These are phyloP conservation scores for Austroboletus festivus DNA, from an alignment of 768 basidiomycete species.

Conservation along the genomic window DNA sequence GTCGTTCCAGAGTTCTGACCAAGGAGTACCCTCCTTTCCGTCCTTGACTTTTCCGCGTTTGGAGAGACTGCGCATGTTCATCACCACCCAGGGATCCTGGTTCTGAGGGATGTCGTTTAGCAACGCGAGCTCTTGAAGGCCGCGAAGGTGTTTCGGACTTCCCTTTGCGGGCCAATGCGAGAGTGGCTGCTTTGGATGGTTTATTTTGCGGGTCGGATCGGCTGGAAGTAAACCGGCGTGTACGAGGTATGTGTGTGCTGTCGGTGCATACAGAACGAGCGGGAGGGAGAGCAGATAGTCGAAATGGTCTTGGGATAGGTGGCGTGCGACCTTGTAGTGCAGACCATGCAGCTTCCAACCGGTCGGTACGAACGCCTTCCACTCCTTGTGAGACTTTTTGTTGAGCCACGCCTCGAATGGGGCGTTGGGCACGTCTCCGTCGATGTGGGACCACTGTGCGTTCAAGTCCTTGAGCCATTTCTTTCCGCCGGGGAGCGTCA, in stretches of 20 bases:
- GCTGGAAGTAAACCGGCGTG: slow-evolving; percentile 81
- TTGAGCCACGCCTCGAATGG: slow-evolving; percentile 39
- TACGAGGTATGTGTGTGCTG: slow-evolving; percentile 71
- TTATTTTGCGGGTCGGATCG: slow-evolving; percentile 54
- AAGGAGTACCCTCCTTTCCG: slow-evolving; percentile 54
- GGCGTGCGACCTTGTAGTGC: slow-evolving; percentile 73
- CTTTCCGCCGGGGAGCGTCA: slow-evolving; percentile 35
- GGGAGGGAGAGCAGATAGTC: slow-evolving; percentile 76
- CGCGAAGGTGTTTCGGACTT: slow-evolving; percentile 38
- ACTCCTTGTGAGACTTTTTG: slow-evolving; percentile 35
- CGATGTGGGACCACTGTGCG: slow-evolving; percentile 37
- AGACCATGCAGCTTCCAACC: slow-evolving; percentile 73
- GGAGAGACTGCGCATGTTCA: slow-evolving; percentile 38
- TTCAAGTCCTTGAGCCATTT: slow-evolving; percentile 59
- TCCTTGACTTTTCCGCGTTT: slow-evolving; percentile 35
- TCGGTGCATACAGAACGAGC: slow-evolving; percentile 68
- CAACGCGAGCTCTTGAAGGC: slow-evolving; percentile 66
- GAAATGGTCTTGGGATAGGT: slow-evolving; percentile 60
- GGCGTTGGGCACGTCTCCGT: slow-evolving; percentile 23
- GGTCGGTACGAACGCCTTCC: slow-evolving; percentile 55
- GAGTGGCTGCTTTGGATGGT: slow-evolving; percentile 64
- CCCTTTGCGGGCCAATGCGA: slow-evolving; percentile 51
- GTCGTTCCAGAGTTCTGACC: slow-evolving; percentile 73
- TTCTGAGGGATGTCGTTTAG: slow-evolving; percentile 73
- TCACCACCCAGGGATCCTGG: slow-evolving; percentile 66